Base-by-base conservation (phyloP, 2,329 filamentous ascomycete species). In the Fusarium pilosicola region DNA sequence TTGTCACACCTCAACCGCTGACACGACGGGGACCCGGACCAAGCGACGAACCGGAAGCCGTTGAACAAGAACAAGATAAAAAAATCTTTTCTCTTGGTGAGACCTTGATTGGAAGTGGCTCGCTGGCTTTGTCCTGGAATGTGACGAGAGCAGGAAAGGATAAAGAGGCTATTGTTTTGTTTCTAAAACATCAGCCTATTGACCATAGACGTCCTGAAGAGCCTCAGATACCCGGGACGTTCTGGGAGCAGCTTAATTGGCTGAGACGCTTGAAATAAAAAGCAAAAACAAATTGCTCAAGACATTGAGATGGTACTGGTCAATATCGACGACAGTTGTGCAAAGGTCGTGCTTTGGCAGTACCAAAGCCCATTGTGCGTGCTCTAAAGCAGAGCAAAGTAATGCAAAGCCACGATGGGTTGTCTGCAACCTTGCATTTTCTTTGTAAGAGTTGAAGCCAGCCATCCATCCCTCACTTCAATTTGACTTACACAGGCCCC, bases 21-120 rank as follows among this genome's bases (percentile, higher is more conserved):
- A 70, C 67, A 70, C 64, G 59, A 51, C 59, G 65, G 71, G 70
- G 57, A 62, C 65, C 74, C 61, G 55, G 55, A 75, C 59, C 61
- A 70, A 56, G 69, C 55, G 46, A 57, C 56, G 62, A 74, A 71
- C 62, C 62, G 65, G 62, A 57, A 62, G 51, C 38, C 41, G 52
- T 63, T 59, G 44, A 42, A 57, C 41, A 68, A 41, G 26, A 46
- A n/a, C 41, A 44, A 61, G 55, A 62, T n/a, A 44, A 44, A 62
- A 46, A 7, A 24, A 14, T 62, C 44, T 39, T 48, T 44, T 48
- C 26, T 55, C 17, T 38, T 55, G 42, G 62, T 74, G 70, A 75
- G 68, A 76, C 70, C 30, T 68, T 36, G 30, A 57, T 57, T 38
- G 46, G 30, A 65, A 41, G 62, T 69, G 68, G 75, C 41, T 51